phyloP scores from a whole-genome alignment of 2,329 filamentous ascomycete genomes.

The Emergomyces africanus region DNA sequence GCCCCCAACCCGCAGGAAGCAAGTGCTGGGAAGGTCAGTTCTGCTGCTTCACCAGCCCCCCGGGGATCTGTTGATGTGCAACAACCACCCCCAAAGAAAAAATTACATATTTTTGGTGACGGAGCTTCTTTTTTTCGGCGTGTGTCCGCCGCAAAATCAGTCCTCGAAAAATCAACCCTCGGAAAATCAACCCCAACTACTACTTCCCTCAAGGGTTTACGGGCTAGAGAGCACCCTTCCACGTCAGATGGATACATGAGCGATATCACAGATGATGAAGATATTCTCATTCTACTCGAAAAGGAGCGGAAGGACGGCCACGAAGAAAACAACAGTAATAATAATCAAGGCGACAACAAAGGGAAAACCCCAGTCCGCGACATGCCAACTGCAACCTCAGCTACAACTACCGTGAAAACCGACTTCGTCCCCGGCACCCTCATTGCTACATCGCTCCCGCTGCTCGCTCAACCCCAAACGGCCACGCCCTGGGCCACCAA shows the following conservation, averaged over 20 bases:
- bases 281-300: conserved; percentile 27
- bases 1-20: conserved; percentile 14
- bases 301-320: conserved; percentile 5
- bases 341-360: not conserved
- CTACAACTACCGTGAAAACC: conserved; percentile 24
- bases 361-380: not conserved
- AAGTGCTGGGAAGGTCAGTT: not conserved
- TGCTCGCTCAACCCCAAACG: conserved; percentile 53
- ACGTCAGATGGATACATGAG: conserved; percentile 18
- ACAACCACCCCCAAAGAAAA: not conserved
- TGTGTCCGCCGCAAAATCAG: not conserved
- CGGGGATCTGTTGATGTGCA: not conserved
- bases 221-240: not conserved
- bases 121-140: not conserved
- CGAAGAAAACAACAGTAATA: not conserved
- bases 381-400: not conserved
- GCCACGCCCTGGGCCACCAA: conserved; percentile 50
- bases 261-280: conserved; percentile 36
- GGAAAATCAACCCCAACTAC: too few species aligned
- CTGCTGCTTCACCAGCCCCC: not conserved
- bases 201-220: not conserved
- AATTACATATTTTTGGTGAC: not conserved
- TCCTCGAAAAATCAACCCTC: not conserved
- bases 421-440: conserved; percentile 58
- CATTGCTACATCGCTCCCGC: conserved; percentile 47